Evolutionary conservation across 768 basidiomycete species (phyloP), one percentile per base, ranked within the genome.

Genomic region (Multifurca ochricompacta): DNA sequence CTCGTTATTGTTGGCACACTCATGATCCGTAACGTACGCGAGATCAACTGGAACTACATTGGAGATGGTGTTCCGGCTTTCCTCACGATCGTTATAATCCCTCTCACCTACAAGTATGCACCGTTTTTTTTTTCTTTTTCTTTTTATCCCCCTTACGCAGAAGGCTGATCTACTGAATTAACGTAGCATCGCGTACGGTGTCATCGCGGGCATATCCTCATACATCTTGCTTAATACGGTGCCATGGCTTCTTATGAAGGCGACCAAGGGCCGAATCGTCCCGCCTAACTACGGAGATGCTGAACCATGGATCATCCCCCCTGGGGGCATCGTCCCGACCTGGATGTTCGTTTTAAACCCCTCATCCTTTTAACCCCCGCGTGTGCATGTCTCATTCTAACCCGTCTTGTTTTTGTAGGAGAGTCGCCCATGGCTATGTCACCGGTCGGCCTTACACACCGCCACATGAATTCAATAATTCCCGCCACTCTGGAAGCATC

Each of bases 41-140:
- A 89, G 42, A 85, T 93, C 68, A 93, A 93, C 69, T 93, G 90
- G 90, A 76, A 84, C 63, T 93, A 91, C 65, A 76, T 87, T 19
- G 90, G 90, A 7, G 89, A 92, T 64, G 78, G 85, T n/a, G 79
- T 92, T 0, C 90, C 90, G 11, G 88, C 90, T 0, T 91, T 93
- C 75, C 68, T 93, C 44, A 87, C 85, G 0, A 71, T 93, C 54
- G 74, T 92, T 46, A 77, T 87, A 49, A 91, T 91, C 54, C 87
- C 87, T 9, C 69, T 88, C 18, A 80, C 84, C 13, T 86, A 81
- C 76, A 89, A 89, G 85, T 86, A 53, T 59, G 78, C 7, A 39
- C 36, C 13, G 37, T 68, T 10, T 48, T 19, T 42, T 8, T 31
- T 46, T 18, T n/a, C n/a, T n/a, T 37, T 68, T 10, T 48, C 19